Evolutionary conservation across 2,329 filamentous ascomycete genomes (phyloP), one percentile per base, ranked within the genome.

Genomic region (Fusarium annulatum): DNA sequence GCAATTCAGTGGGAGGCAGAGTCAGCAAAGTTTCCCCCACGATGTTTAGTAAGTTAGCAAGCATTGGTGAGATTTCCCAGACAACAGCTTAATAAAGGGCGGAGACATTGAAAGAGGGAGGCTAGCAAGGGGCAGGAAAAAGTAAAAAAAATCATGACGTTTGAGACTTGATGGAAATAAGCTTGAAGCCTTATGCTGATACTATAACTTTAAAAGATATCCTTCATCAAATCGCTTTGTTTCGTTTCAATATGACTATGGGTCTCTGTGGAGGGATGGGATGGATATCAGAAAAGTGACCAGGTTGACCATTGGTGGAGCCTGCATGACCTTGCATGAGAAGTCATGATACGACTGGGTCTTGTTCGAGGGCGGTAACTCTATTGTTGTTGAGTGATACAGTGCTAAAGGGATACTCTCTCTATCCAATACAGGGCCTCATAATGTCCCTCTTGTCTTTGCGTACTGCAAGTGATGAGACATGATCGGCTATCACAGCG

Each of bases 221-320:
- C 33, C 28, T n/a, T n/a, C 19, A 28, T 48, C 51, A 63, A 69
- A 56, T 72, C 61, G 43, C 72, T 49, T 72, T 34, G 38, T 43
- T 60, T 61, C 18, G 59, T 64, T 51, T 64, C 23, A 39, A 42
- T 65, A 49, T 55, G 60, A 39, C 18, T 28, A 42, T 57, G 49
- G 56, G 46, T 66, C 45, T 41, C 39, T 61, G 48, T 41, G 48
- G 60, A 57, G 68, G 52, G 68, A 56, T 63, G 62, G 59, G 62
- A 55, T 65, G 64, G 56, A 52, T 51, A 61, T 42, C 28, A 43
- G 53, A 64, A 41, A 64, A 64, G 34, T 52, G 59, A 64, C 58
- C 55, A 68, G 71, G 71, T 68, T 64, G 71, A 62, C 48, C 33
- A 74, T 74, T 73, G 71, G 71, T 65, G 63, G 71, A 65, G 67